Evolutionary conservation across 495 filamentous ascomycete genomes (phyloP).

Genomic region (Stereocaulon alpinum): DNA sequence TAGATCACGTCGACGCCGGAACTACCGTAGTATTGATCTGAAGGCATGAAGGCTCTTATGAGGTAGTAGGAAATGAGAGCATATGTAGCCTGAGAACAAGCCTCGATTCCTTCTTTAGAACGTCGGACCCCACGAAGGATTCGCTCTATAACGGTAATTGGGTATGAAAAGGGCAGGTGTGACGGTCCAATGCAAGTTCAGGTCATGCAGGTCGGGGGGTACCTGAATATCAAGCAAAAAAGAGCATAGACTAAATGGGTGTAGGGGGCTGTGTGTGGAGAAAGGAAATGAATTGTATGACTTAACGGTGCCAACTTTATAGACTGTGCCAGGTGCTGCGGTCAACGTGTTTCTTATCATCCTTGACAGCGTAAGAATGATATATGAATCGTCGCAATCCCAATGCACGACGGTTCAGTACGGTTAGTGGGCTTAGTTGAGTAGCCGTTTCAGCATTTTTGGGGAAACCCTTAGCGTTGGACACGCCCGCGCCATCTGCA

Average conservation of each 20-base stretch:
- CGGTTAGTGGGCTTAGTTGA: slow-evolving; percentile 13
- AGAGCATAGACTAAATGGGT: slow-evolving; percentile 6
- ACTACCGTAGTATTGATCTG: slow-evolving; percentile 19
- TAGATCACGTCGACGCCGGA: slow-evolving; percentile 21
- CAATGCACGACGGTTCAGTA: slow-evolving; percentile 9
- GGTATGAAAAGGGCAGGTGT: neutral
- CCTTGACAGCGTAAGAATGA: slow-evolving; percentile 13
- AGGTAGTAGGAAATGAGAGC: slow-evolving; percentile 4
- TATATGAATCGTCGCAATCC: slow-evolving; percentile 10
- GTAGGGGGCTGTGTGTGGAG: slow-evolving; percentile 16
- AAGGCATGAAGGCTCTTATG: slow-evolving; percentile 17
- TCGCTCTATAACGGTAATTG: neutral
- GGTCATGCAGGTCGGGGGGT: slow-evolving; percentile 14
- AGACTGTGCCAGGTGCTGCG: slow-evolving; percentile 24
- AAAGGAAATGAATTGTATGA: slow-evolving; percentile 11
- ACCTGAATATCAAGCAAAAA: slow-evolving; percentile 4
- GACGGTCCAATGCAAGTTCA: slow-evolving; percentile 5
- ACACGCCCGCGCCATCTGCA: slow-evolving; percentile 4
- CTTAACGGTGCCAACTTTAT: neutral
- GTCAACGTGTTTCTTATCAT: slow-evolving; percentile 16
- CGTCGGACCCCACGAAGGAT: neutral
- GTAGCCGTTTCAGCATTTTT: slow-evolving; percentile 15
- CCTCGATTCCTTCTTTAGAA: neutral
- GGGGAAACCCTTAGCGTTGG: slow-evolving; percentile 7
- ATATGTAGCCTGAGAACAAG: neutral